Evolutionary conservation across 2,329 filamentous ascomycete species (phyloP).

Genomic region (Stachybotrys echinatus): DNA sequence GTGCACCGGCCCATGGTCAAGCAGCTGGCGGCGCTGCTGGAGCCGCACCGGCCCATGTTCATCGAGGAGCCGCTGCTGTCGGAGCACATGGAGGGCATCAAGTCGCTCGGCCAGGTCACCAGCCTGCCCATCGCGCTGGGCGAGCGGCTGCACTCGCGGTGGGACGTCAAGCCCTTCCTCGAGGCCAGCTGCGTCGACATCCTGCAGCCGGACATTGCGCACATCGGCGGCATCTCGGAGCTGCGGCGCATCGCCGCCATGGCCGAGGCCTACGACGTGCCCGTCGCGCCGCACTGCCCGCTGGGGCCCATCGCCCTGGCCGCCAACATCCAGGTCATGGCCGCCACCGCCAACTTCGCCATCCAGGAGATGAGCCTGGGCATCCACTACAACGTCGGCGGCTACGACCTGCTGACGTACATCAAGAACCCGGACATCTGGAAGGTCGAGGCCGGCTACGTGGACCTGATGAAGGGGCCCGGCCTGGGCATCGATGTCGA

Average conservation of each 20-base stretch:
- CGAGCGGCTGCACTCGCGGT: constrained; percentile 65
- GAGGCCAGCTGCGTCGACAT: constrained; percentile 65
- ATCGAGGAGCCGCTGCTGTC: constrained; percentile 70
- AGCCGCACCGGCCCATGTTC: constrained; percentile 66
- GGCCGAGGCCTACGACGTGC: constrained; percentile 69
- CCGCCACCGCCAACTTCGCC: constrained; percentile 57
- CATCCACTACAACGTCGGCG: constrained; percentile 71
- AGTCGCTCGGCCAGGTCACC: constrained; percentile 14
- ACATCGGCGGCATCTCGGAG: constrained; percentile 70
- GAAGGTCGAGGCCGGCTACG: constrained; percentile 60
- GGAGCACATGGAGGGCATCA: constrained; percentile 63
- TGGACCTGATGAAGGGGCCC: constrained; percentile 52
- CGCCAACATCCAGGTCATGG: constrained; percentile 63
- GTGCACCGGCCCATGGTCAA: constrained; percentile 79
- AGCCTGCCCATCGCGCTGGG: constrained; percentile 65
- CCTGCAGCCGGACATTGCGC: constrained; percentile 67
- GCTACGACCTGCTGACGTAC: constrained; percentile 62
- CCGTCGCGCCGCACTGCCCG: constrained; percentile 69
- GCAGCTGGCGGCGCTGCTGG: constrained; percentile 62
- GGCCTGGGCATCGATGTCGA: constrained; percentile 68
- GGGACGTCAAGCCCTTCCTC: constrained; percentile 69
- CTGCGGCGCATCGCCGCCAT: constrained; percentile 63
- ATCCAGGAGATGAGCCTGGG: constrained; percentile 77
- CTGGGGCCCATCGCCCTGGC: constrained; percentile 69
- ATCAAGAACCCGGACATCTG: constrained; percentile 60